Evolutionary conservation across 306 rosid species (phyloP).

Genomic region (Dalbergia oliveri): DNA sequence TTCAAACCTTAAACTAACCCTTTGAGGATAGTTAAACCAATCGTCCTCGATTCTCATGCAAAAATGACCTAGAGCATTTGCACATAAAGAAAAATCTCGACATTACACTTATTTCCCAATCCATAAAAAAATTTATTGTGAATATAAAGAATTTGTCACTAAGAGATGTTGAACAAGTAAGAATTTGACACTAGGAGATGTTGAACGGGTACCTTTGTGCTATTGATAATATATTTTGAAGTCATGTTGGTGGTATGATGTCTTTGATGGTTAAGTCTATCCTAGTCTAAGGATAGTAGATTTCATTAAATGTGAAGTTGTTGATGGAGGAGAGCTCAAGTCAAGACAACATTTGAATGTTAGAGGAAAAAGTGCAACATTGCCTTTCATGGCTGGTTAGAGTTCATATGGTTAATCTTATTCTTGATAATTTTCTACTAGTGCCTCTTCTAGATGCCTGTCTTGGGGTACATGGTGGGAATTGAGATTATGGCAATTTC

Average conservation of each 20-base stretch:
- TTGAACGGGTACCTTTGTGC: no score
- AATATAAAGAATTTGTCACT: no score
- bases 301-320: conserved; percentile 86
- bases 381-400: conserved; percentile 96
- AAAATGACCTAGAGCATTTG: no score
- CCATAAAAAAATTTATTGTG: no score
- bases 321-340: conserved; percentile 97
- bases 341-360: conserved; percentile 92
- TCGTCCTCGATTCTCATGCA: no score
- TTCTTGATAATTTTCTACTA: conserved; percentile 12
- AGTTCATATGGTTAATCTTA: conserved; percentile 23
- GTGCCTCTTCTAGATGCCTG: neutral
- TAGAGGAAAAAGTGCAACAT: conserved; percentile 97
- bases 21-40: no score
- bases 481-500: conserved; percentile 5
- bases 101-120: no score
- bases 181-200: no score
- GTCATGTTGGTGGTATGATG: conserved; percentile 85
- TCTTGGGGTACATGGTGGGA: conserved; percentile 1
- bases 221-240: no score
- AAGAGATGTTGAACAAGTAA: no score
- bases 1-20: no score
- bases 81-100: no score
- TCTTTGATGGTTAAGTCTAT: conserved; percentile 78
- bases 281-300: conserved; percentile 73